These are phyloP conservation scores for Epichloe gansuensis DNA, from an alignment of 2,329 filamentous ascomycete genomes.

Conservation along the genomic window DNA sequence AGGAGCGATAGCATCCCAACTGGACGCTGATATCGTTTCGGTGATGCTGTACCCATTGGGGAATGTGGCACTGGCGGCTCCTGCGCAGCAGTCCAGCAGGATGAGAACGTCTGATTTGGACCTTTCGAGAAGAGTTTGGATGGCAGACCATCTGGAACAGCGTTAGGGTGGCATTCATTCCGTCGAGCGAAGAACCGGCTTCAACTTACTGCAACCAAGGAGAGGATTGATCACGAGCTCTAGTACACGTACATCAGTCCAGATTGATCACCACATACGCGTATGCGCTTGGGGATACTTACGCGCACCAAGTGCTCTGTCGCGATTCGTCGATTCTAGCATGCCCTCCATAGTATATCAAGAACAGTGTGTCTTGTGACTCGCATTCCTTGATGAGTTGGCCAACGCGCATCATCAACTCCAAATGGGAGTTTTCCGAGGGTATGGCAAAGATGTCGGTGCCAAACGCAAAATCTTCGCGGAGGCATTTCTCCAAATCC, in stretches of 20 bases:
- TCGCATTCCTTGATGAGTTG: slow-evolving; percentile 46
- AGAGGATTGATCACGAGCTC: slow-evolving; percentile 37
- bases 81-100: slow-evolving; percentile 46
- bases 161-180: neutral
- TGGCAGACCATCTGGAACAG: slow-evolving; percentile 40
- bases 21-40: slow-evolving; percentile 49
- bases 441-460: slow-evolving; percentile 48
- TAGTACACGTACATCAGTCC: slow-evolving; percentile 11
- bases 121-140: slow-evolving; percentile 45
- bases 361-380: slow-evolving; percentile 41
- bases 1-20: slow-evolving; percentile 49
- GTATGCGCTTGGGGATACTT: slow-evolving; percentile 17
- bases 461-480: slow-evolving; percentile 42
- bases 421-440: slow-evolving; percentile 44
- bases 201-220: slow-evolving; percentile 41
- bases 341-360: slow-evolving; percentile 49
- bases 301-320: slow-evolving; percentile 50
- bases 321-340: slow-evolving; percentile 47
- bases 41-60: slow-evolving; percentile 46
- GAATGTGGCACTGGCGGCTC: slow-evolving; percentile 47
- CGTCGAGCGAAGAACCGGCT: neutral
- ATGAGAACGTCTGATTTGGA: slow-evolving; percentile 46
- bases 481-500: slow-evolving; percentile 41
- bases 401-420: slow-evolving; percentile 44
- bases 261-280: neutral